A percentile compares a stretch with the other conserved stretches of the same genome.
Evolutionary conservation across 2,329 filamentous ascomycete genomes (phyloP).

Genomic region (Ophiocordyceps camponoti-saundersi): DNA sequence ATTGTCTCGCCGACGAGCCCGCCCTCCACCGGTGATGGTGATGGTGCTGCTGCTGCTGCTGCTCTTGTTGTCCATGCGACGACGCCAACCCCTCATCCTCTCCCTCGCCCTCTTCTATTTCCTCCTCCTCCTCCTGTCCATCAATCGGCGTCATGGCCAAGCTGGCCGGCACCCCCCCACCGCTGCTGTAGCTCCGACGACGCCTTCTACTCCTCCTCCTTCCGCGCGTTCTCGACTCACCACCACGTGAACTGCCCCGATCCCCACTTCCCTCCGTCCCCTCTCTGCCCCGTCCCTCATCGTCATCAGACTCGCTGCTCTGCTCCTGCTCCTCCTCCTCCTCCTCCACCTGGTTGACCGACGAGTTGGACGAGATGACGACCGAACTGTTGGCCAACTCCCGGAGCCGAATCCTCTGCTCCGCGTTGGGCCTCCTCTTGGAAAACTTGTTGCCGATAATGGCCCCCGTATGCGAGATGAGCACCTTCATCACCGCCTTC

Average conservation of each 20-base stretch:
- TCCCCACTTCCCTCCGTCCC: not conserved
- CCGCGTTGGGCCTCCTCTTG: constrained; percentile 65
- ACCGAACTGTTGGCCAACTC: constrained; percentile 70
- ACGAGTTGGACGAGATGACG: constrained; percentile 27
- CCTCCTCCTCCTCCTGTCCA: not conserved
- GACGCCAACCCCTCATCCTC: not conserved
- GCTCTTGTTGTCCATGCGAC: not conserved
- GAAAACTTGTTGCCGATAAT: constrained; percentile 97
- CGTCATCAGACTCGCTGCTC: constrained; percentile 31
- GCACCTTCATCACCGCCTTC: constrained; percentile 80
- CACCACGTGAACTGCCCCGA: not conserved
- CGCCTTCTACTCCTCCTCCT: constrained; percentile 32
- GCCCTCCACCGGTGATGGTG: not conserved
- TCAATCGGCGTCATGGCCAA: not conserved
- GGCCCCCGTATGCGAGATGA: constrained; percentile 88
- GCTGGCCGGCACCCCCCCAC: not conserved
- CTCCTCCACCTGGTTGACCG: constrained; percentile 1
- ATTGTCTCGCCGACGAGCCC: constrained; percentile 21
- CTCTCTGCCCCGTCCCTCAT: constrained; percentile 18
- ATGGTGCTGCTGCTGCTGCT: not conserved
- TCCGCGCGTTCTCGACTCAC: not conserved
- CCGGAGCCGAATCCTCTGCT: constrained; percentile 61
- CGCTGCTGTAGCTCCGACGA: not conserved
- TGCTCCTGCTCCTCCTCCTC: constrained; percentile 15
- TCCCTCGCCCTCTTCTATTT: too few relatives aligned